phyloP scores from a whole-genome alignment of 148 eudicot species.

The Vaccinium macrocarpon region DNA sequence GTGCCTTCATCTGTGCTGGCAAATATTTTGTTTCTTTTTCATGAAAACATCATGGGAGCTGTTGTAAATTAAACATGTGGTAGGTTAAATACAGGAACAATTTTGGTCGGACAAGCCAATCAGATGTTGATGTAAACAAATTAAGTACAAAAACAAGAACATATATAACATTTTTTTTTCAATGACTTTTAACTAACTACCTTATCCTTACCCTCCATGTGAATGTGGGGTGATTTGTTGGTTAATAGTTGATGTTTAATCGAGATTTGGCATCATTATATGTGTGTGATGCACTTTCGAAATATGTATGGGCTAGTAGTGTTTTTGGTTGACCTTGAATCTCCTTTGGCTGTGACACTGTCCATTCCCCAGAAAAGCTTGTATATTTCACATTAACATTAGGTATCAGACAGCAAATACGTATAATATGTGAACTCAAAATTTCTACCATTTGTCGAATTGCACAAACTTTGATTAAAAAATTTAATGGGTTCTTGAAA shows the following conservation, averaged over 20 bases:
- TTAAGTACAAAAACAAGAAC: not conserved
- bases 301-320: too few species aligned
- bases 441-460: too few species aligned
- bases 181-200: not conserved
- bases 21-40: not conserved
- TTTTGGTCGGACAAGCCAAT: constrained; percentile 12
- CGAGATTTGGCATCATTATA: too few species aligned
- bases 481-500: not conserved
- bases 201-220: not conserved
- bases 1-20: constrained; percentile 42
- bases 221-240: not conserved
- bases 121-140: not conserved
- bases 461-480: not conserved
- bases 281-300: too few species aligned
- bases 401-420: too few species aligned
- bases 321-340: too few species aligned
- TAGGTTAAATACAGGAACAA: constrained; percentile 21
- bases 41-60: not conserved
- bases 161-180: not conserved
- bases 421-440: too few species aligned
- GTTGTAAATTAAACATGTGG: constrained; percentile 2
- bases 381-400: too few species aligned
- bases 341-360: too few species aligned
- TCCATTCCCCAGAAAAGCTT: too few species aligned
- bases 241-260: not conserved